Conservation (phyloP, 2,329 filamentous ascomycete species). For the Leptographium radiaticola region DNA sequence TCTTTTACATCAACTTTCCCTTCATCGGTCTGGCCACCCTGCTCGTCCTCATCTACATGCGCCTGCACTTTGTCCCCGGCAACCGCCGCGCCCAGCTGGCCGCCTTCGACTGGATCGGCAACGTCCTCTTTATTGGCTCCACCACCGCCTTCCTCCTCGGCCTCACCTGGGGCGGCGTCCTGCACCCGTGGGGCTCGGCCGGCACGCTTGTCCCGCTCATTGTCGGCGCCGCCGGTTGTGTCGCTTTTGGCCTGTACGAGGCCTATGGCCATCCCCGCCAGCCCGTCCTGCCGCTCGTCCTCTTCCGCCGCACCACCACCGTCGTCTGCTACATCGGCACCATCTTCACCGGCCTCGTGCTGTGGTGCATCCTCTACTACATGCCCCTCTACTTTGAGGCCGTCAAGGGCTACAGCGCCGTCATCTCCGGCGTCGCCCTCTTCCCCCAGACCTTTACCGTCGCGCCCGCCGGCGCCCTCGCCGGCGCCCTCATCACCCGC, state of each 20-base stretch:
- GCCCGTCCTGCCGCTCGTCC: conserved; percentile 24
- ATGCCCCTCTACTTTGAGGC: conserved; percentile 18
- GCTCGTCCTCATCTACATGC: conserved; percentile 17
- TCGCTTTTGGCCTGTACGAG: conserved; percentile 12
- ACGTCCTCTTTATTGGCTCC: conserved; percentile 24
- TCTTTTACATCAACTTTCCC: conserved; percentile 32
- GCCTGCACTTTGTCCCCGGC: conserved; percentile 17
- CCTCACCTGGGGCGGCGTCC: conserved; percentile 29
- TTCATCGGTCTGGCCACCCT: conserved; percentile 16
- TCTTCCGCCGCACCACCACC: conserved; percentile 27
- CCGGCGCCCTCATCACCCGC: conserved; percentile 10
- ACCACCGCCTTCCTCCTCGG: conserved; percentile 27
- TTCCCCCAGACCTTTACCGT: conserved; percentile 15
- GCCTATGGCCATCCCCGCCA: conserved; percentile 11
- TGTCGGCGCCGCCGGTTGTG: conserved; percentile 24
- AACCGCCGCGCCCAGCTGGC: conserved; percentile 17
- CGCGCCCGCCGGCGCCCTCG: conserved; percentile 10
- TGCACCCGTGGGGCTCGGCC: conserved; percentile 26
- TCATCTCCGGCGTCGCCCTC: conserved; percentile 16
- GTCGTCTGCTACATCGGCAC: conserved; percentile 26
- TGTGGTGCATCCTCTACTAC: conserved; percentile 41
- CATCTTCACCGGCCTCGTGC: conserved; percentile 42
- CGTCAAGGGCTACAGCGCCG: conserved; percentile 19
- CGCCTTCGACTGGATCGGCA: conserved; percentile 31
- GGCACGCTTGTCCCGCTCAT: conserved; percentile 28